Conservation (phyloP, 208 protist genomes). For the Crithidia sp. region DNA sequence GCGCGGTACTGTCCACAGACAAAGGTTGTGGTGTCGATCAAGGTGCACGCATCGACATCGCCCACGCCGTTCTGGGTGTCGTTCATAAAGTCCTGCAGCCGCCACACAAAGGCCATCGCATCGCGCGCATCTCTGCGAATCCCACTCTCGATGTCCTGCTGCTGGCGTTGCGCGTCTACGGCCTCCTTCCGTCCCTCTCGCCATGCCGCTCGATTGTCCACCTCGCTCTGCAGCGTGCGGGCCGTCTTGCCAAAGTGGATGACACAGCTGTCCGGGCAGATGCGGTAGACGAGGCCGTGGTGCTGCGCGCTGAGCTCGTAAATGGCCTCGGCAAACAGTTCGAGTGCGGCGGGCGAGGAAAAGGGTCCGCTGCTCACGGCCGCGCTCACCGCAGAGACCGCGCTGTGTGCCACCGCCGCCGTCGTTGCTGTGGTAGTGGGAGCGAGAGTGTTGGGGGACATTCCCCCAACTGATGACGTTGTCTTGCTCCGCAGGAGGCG, state of each 20-base stretch:
- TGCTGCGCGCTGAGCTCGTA: neutral
- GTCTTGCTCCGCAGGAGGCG: neutral
- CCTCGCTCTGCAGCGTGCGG: neutral
- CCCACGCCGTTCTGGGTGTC: slow-evolving; percentile 5
- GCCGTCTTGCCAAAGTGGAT: slow-evolving; percentile 4
- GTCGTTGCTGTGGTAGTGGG: neutral
- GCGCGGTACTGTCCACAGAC: slow-evolving; percentile 20
- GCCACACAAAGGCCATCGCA: slow-evolving; percentile 13
- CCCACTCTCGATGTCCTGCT: no score
- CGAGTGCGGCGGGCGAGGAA: slow-evolving; percentile 9
- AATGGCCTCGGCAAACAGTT: neutral
- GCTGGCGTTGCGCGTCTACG: neutral
- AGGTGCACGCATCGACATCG: slow-evolving; percentile 18
- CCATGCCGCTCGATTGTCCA: neutral
- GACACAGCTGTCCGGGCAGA: neutral
- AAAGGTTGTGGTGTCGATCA: slow-evolving; percentile 33
- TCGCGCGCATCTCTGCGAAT: slow-evolving; percentile 7
- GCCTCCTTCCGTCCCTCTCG: neutral
- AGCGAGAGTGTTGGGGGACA: neutral
- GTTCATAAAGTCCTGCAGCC: slow-evolving; percentile 1
- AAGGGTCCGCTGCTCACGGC: slow-evolving; percentile 22
- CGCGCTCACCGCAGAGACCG: neutral
- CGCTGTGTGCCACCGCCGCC: neutral
- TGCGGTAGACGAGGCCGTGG: neutral
- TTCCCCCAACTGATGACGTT: no score